Evolutionary conservation across 2,329 filamentous ascomycete genomes (phyloP), one percentile per base, ranked within the genome.

Genomic region (Colletotrichum sp.): DNA sequence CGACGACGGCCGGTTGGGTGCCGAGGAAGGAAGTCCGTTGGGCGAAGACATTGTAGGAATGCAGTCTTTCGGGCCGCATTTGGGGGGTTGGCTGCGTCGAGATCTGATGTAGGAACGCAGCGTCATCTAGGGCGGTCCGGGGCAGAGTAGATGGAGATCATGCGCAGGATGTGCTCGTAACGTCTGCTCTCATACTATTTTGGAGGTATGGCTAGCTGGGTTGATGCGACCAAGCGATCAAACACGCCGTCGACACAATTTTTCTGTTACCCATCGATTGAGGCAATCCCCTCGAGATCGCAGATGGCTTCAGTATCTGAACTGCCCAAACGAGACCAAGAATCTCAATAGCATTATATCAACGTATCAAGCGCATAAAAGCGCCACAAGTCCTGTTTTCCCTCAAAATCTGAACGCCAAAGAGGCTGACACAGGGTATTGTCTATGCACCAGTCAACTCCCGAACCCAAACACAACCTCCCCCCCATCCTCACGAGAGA

Each of bases 91-190:
- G n/a, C n/a, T n/a, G n/a, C n/a, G n/a, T 52, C 44, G n/a, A 21
- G n/a, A 21, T 52, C 0, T 12, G n/a, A 21, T 13, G n/a, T 21
- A 6, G 18, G n/a, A 21, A 49, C 3, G 44, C 3, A 13, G 44
- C 4, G 6, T 21, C 44, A 6, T 52, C 44, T 1, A 1, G 4
- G 1, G 36, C 2, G 18, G 36, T 52, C 44, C 1, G 2, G 4
- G 1, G 36, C 2, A 39, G 36, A 39, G 15, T 21, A 21, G 44
- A 8, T 21, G 44, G 44, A 52, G 0, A 21, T 21, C n/a, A 21
- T 5, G n/a, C 44, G n/a, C n/a, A n/a, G n/a, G n/a, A n/a, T n/a
- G n/a, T n/a, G n/a, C n/a, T n/a, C n/a, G n/a, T n/a, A n/a, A n/a
- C n/a, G n/a, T n/a, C n/a, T n/a, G n/a, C n/a, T n/a, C n/a, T 21